A percentile compares a stretch with the other conserved stretches of the same genome.
Evolutionary conservation across 2,329 filamentous ascomycete species (phyloP).

Genomic region (Alternaria dauci): DNA sequence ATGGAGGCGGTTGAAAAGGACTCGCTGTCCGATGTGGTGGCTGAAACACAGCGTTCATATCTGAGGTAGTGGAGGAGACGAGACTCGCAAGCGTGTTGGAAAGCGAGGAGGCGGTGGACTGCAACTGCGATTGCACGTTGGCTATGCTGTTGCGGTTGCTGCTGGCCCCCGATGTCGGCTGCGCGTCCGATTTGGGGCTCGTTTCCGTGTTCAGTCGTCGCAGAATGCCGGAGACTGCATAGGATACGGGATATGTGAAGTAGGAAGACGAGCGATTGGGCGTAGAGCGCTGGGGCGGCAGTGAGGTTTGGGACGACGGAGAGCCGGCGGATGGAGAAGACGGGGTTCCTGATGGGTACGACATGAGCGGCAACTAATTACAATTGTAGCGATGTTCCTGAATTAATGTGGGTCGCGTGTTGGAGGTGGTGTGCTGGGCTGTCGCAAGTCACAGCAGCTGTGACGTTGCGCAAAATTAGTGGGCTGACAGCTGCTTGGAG

Average conservation of each 20-base stretch:
- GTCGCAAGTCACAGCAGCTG: constrained; percentile 28
- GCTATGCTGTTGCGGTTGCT: constrained; percentile 17
- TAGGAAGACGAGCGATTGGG: constrained; percentile 51
- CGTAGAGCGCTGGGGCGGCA: constrained; percentile 17
- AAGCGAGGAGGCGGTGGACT: constrained; percentile 34
- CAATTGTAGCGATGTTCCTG: constrained; percentile 15
- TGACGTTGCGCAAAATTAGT: constrained; percentile 41
- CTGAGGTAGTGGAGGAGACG: constrained; percentile 43
- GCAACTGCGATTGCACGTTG: constrained; percentile 31
- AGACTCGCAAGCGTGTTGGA: constrained; percentile 49
- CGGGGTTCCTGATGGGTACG: constrained; percentile 32
- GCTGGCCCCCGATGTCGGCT: constrained; percentile 18
- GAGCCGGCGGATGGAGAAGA: constrained; percentile 24
- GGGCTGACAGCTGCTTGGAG: constrained; percentile 31
- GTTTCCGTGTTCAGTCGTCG: constrained; percentile 58
- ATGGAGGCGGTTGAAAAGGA: constrained; percentile 86
- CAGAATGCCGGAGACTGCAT: constrained; percentile 58
- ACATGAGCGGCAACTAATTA: constrained; percentile 34
- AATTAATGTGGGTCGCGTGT: constrained; percentile 38
- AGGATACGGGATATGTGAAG: constrained; percentile 60
- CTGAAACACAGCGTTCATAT: constrained; percentile 67
- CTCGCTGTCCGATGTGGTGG: constrained; percentile 71
- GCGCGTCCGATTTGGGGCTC: constrained; percentile 17
- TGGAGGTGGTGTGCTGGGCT: constrained; percentile 26
- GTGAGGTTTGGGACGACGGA: constrained; percentile 15